Base-by-base conservation (phyloP, 371 early-diverging fungal genomes). In the Mucor ambiguus region DNA sequence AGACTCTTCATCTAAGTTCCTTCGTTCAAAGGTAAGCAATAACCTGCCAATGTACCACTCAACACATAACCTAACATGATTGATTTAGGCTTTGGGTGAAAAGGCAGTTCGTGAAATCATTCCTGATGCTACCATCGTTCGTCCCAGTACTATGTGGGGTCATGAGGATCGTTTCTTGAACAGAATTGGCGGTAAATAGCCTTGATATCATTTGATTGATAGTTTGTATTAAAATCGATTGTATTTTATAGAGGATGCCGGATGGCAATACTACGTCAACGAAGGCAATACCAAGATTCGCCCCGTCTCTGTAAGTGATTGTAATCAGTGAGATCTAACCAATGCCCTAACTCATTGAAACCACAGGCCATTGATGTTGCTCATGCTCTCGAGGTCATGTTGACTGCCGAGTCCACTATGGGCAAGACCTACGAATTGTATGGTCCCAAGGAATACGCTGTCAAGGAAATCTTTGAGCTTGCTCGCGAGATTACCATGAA, bases 111-210 rank as follows among this genome's bases (percentile, higher is more conserved):
- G 87, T 66, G 92, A 90, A 74, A 89, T 90, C 63, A 92, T 94
- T 77, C 96, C 98, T 58, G 91, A 91, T 28, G 96, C 95, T 56
- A 96, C 94, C 63, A 94, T 98, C 76, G 94, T 98, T 54, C 94
- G 98, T 43, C 93, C 96, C 11, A 88, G 90, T 52, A 88, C 84
- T 62, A 89, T 96, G 85, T 96, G 89, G 71, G 98, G 98, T 61
- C 85, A 89, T 67, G 98, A 98, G 76, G 98, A 97, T 81, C 85
- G 91, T 69, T 94, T 97, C 84, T 87, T 94, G 83, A 95, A 93
- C 82, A 85, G 92, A 80, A 89, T 96, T 65, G 96, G 95, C 69
- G 82, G 90, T 90, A 80, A 71, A 85, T 74, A 18, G 18, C 26
- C 22, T 41, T 41, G 16, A 41, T 48, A 32, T 43, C 24, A 43